A percentile compares a stretch with the other conserved stretches of the same genome.
phyloP scores from a whole-genome alignment of 1,284 basidiomycete genomes.

The Inonotus hispidus region DNA sequence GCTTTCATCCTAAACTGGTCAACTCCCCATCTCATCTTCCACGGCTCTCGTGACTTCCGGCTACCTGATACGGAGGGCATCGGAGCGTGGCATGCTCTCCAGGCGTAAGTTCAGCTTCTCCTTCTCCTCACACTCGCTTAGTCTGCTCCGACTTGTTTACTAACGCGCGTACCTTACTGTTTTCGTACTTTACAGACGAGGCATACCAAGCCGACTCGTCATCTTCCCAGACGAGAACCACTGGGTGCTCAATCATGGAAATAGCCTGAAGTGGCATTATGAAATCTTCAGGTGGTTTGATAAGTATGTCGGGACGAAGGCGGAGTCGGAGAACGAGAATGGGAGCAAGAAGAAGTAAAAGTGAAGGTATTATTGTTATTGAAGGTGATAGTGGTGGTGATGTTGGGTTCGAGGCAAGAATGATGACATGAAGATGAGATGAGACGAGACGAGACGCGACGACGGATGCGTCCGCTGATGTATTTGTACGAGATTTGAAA shows the following conservation, averaged over 20 bases:
- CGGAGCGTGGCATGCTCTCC: slow-evolving; percentile 73
- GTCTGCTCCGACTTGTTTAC: not conserved
- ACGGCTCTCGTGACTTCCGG: slow-evolving; percentile 84
- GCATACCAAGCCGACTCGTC: slow-evolving; percentile 76
- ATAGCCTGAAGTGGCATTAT: slow-evolving; percentile 80
- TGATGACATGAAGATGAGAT: too few relatives aligned
- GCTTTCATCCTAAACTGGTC: slow-evolving; percentile 82
- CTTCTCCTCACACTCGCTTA: not conserved
- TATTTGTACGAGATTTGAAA: too few relatives aligned
- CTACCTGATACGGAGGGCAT: slow-evolving; percentile 82
- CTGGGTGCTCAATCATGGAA: slow-evolving; percentile 77
- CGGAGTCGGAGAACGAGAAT: not conserved
- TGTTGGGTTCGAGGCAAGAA: too few relatives aligned
- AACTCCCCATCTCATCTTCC: slow-evolving; percentile 80
- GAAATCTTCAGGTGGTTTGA: slow-evolving; percentile 89
- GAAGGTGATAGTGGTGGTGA: too few relatives aligned
- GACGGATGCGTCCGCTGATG: too few relatives aligned
- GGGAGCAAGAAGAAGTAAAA: not conserved
- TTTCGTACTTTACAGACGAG: slow-evolving; percentile 48
- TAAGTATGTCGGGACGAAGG: slow-evolving; percentile 53
- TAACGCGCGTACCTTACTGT: slow-evolving; percentile 4
- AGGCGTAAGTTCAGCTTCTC: slow-evolving; percentile 52
- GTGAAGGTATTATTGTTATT: too few relatives aligned
- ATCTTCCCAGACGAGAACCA: slow-evolving; percentile 95
- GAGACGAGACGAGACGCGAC: too few relatives aligned